Percentiles rank a stretch among this genome's conserved stretches.
Evolutionary conservation across 257 asterid genomes (phyloP).

Genomic region (Przewalskia tangutica): DNA sequence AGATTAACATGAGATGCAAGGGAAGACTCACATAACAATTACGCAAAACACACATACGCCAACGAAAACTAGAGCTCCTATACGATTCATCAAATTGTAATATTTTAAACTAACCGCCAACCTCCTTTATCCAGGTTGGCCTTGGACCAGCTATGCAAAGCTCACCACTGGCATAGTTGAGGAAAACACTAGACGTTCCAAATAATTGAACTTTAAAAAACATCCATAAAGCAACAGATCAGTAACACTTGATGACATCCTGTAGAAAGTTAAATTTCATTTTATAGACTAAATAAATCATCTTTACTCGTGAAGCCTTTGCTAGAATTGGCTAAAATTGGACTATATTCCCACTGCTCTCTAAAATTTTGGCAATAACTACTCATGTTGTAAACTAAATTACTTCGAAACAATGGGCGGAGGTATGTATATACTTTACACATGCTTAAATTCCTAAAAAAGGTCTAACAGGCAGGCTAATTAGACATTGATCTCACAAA

Average conservation of each 20-base stretch:
- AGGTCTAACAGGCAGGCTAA: no score
- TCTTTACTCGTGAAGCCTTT: not conserved
- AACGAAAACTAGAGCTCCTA: not conserved
- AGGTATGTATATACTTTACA: not conserved
- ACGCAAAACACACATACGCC: not conserved
- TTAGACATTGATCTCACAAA: not conserved
- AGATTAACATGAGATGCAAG: not conserved
- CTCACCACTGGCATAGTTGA: not conserved
- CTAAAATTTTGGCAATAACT: not conserved
- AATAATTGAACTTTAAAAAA: not conserved
- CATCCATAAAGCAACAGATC: not conserved
- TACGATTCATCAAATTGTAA: not conserved
- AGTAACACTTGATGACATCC: not conserved
- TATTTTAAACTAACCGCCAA: not conserved
- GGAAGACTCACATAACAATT: not conserved
- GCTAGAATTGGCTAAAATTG: not conserved
- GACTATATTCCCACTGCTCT: not conserved
- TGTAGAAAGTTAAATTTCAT: constrained; percentile 1
- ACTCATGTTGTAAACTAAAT: not conserved
- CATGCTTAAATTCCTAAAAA: not conserved
- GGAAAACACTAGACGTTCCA: not conserved
- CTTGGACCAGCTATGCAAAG: not conserved
- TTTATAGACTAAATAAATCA: not conserved
- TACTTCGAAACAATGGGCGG: not conserved
- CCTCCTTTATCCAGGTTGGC: not conserved